phyloP scores from a whole-genome alignment of 225 moss, liverwort and hornwort species.

The Marchantia polymorpha region DNA sequence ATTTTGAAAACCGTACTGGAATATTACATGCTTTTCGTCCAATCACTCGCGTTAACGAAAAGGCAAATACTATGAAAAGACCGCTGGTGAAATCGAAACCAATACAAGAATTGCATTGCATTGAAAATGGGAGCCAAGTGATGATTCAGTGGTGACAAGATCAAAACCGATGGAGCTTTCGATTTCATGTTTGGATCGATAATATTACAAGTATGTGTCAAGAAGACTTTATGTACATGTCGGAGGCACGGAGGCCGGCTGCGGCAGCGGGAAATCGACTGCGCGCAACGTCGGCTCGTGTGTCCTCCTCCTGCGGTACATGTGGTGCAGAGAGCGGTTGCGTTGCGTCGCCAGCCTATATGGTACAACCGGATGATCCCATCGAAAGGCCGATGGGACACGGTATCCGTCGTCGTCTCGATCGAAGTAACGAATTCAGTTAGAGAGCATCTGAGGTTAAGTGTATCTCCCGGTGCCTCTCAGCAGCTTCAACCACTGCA shows the following conservation, averaged over 20 bases:
- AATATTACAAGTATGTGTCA: not conserved
- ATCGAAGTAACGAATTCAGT: not conserved
- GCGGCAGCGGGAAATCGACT: too few species aligned
- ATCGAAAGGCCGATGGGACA: not conserved
- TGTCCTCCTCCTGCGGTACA: not conserved
- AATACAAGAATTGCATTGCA: too few species aligned
- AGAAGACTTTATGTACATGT: constrained; percentile 5
- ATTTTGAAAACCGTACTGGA: too few species aligned
- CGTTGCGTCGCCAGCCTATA: not conserved
- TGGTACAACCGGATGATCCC: not conserved
- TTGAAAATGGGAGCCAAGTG: too few species aligned
- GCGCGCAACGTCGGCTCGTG: not conserved
- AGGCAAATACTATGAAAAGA: too few species aligned
- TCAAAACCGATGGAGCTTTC: not conserved
- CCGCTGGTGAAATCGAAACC: too few species aligned
- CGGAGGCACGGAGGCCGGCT: not conserved
- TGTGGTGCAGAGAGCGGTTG: not conserved
- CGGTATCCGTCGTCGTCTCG: too few species aligned
- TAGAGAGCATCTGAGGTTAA: not conserved
- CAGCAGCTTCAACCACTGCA: not conserved
- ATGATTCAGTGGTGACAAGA: too few species aligned
- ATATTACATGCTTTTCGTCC: too few species aligned
- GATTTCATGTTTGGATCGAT: not conserved
- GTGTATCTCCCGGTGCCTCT: not conserved
- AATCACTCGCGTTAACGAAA: too few species aligned